These are phyloP conservation scores for Fragilaria radians DNA, from an alignment of 108 stramenopile genomes.

Conservation along the genomic window DNA sequence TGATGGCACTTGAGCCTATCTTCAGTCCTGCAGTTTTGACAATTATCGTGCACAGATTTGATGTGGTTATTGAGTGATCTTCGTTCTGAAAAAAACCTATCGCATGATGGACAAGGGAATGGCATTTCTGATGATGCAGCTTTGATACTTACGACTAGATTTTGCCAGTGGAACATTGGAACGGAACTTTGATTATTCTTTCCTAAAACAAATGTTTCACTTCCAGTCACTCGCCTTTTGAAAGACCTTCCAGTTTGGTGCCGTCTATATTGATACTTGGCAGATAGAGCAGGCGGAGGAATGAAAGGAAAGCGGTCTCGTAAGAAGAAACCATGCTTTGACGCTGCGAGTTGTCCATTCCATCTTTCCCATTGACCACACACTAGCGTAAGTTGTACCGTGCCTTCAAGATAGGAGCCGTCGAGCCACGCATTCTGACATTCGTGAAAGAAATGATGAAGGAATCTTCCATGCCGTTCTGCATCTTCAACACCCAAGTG, in stretches of 20 bases:
- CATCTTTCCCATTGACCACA: slow-evolving; percentile 68
- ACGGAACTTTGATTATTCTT: slow-evolving; percentile 17
- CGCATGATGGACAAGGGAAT: slow-evolving; percentile 55
- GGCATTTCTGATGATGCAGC: background rate
- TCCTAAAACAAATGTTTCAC: slow-evolving; percentile 68
- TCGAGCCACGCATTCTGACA: slow-evolving; percentile 40
- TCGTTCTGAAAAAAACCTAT: slow-evolving; percentile 52
- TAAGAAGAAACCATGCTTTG: slow-evolving; percentile 46
- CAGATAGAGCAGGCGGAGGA: slow-evolving; percentile 38
- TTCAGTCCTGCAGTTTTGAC: slow-evolving; percentile 15
- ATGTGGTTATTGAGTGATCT: slow-evolving; percentile 69
- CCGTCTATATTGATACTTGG: slow-evolving; percentile 50
- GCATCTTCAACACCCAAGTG: slow-evolving; percentile 82
- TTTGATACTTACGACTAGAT: background rate
- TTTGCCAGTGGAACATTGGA: slow-evolving; percentile 27
- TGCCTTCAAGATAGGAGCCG: slow-evolving; percentile 17
- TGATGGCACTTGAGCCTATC: background rate
- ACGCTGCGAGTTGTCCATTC: slow-evolving; percentile 51
- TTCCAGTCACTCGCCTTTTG: slow-evolving; percentile 43
- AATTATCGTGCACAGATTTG: slow-evolving; percentile 20
- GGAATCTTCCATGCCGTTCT: slow-evolving; percentile 56
- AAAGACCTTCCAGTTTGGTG: slow-evolving; percentile 84
- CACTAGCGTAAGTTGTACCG: slow-evolving; percentile 64
- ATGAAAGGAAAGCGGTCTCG: slow-evolving; percentile 41
- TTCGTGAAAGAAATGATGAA: slow-evolving; percentile 72